Conservation (phyloP, 2,329 filamentous ascomycete genomes). For the Penicillium hesseltinei region DNA sequence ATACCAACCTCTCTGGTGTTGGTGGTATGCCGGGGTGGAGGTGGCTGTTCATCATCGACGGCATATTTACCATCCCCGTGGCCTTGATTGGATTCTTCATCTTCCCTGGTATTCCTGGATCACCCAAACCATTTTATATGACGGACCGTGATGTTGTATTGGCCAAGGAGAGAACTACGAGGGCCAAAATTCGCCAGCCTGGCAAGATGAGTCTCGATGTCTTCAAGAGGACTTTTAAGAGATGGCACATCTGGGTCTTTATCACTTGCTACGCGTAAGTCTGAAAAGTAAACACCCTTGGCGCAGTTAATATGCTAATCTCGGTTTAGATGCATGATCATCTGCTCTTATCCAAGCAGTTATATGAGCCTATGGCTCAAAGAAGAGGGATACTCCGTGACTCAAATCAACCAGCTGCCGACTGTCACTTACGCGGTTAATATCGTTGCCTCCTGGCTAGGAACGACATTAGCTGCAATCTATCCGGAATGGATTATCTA, state of each 20-base stretch:
- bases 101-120: conserved; percentile 43
- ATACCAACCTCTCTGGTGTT: conserved; percentile 52
- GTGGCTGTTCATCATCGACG: conserved; percentile 60
- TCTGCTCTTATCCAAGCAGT: conserved; percentile 44
- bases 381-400: conserved; percentile 48
- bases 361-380: conserved; percentile 58
- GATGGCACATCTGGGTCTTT: conserved; percentile 56
- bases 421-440: conserved; percentile 51
- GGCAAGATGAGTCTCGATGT: conserved; percentile 45
- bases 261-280: conserved; percentile 51
- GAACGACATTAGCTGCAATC: conserved; percentile 52
- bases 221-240: conserved; percentile 45
- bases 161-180: conserved; percentile 33
- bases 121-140: conserved; percentile 42
- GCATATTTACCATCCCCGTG: conserved; percentile 56
- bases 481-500: conserved; percentile 53
- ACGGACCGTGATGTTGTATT: conserved; percentile 37
- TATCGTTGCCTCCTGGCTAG: conserved; percentile 50
- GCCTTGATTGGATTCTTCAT: conserved; percentile 55
- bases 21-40: conserved; percentile 53
- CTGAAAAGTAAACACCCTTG: background rate
- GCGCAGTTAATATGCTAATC: background rate
- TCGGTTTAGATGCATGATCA: conserved; percentile 42
- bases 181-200: conserved; percentile 34
- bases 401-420: conserved; percentile 52